These are phyloP conservation scores for Fomes fomentarius DNA, from an alignment of 1,284 basidiomycete genomes.

Conservation along the genomic window DNA sequence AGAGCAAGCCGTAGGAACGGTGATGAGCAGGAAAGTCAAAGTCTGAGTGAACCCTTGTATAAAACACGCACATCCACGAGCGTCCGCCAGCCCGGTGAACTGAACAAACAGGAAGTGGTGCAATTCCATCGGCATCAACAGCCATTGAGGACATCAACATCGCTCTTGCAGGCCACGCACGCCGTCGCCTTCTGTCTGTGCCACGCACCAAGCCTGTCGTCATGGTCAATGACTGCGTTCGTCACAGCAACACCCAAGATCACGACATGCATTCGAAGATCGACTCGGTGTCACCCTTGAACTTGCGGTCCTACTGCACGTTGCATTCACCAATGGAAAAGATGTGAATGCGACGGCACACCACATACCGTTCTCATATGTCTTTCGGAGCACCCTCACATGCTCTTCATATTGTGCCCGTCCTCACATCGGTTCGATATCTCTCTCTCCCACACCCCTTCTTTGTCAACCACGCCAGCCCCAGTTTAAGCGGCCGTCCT, in stretches of 20 bases:
- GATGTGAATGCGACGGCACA: not conserved
- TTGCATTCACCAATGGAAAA: not conserved
- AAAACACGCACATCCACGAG: slow-evolving; percentile 81
- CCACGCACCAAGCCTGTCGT: slow-evolving; percentile 79
- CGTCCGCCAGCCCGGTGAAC: slow-evolving; percentile 77
- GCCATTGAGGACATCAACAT: slow-evolving; percentile 80
- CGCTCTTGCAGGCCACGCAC: slow-evolving; percentile 70
- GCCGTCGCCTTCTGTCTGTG: slow-evolving; percentile 83
- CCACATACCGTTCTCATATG: slow-evolving; percentile 69
- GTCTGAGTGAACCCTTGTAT: too few relatives aligned
- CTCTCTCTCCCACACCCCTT: slow-evolving; percentile 86
- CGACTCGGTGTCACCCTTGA: slow-evolving; percentile 80
- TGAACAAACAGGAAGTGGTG: slow-evolving; percentile 86
- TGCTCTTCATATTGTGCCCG: slow-evolving; percentile 95
- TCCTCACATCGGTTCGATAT: slow-evolving; percentile 80
- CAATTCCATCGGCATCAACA: slow-evolving; percentile 55
- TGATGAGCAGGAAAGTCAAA: too few relatives aligned
- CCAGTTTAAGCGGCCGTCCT: slow-evolving; percentile 88
- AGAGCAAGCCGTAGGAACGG: not conserved
- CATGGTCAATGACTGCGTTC: slow-evolving; percentile 82
- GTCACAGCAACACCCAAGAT: slow-evolving; percentile 44
- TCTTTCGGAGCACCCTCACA: slow-evolving; percentile 81
- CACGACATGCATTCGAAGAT: slow-evolving; percentile 84
- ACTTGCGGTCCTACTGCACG: slow-evolving; percentile 85
- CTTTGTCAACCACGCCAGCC: slow-evolving; percentile 89